Conservation (phyloP, 1,284 basidiomycete genomes). For the Apiotrichum siamense region DNA sequence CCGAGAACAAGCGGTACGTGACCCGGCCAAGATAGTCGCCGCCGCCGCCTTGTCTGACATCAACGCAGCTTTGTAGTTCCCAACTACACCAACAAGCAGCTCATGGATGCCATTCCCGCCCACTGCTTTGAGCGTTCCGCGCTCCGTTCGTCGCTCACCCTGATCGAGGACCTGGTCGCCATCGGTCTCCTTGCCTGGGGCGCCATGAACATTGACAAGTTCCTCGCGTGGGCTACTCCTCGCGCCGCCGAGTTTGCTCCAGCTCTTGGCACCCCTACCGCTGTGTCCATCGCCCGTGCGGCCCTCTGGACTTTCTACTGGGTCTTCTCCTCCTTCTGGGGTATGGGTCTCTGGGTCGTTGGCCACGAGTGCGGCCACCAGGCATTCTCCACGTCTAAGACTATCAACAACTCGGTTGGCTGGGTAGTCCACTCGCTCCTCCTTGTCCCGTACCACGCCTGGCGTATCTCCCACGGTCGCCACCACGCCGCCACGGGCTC, state of each 20-base stretch:
- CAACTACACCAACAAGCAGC: constrained; percentile 48
- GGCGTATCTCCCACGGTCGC: constrained; percentile 93
- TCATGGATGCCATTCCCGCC: constrained; percentile 80
- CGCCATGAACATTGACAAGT: constrained; percentile 61
- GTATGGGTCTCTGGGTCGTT: constrained; percentile 90
- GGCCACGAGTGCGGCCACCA: constrained; percentile 86
- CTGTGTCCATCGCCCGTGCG: constrained; percentile 59
- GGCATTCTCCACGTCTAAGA: constrained; percentile 88
- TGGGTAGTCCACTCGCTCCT: constrained; percentile 90
- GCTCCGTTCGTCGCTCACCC: constrained; percentile 68
- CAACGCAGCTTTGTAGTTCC: constrained; percentile 40
- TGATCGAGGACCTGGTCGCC: constrained; percentile 69
- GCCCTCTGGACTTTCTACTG: constrained; percentile 76
- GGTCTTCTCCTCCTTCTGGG: constrained; percentile 74
- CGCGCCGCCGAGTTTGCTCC: constrained; percentile 1
- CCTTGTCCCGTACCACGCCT: constrained; percentile 95
- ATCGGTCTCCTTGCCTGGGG: constrained; percentile 65
- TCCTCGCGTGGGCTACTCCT: constrained; percentile 20
- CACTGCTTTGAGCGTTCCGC: constrained; percentile 92
- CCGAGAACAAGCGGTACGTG: constrained; percentile 9
- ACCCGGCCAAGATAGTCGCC: not conserved
- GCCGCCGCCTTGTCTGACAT: not conserved
- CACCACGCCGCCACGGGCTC: constrained; percentile 95
- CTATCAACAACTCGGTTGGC: constrained; percentile 86
- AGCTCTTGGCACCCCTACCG: constrained; percentile 44